Evolutionary conservation across 1,284 basidiomycete species (phyloP), one percentile per base, ranked within the genome.

Genomic region (Ustilago vetiveriae): DNA sequence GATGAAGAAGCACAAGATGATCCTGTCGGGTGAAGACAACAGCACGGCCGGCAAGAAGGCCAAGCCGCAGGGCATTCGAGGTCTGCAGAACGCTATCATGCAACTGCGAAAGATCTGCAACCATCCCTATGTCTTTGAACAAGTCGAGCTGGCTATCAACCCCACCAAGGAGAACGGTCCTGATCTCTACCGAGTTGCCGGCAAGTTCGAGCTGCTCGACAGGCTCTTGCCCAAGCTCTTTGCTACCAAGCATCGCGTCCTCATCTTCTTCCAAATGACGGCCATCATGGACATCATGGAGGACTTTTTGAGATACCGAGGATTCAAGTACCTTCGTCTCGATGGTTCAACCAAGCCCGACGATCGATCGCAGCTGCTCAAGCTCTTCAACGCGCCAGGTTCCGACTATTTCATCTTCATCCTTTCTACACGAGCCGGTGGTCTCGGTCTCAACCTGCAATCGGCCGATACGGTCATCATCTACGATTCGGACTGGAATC

Each of bases 231-330:
- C 95, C 50, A 98, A 98, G 83, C 90, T 98, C 76, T 97, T 97
- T 79, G 85, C 87, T 4, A 93, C 92, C 6, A 91, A 90, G 23
- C 95, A 98, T 85, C 89, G 94, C 81, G 93, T 94, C 4, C 88
- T 98, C 64, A 97, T 98, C 82, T 98, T 98, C 88, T 98, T 98
- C 90, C 95, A 98, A 84, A 98, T 98, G 95, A 98, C 95, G 89
- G 82, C 94, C 78, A 94, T 98, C 82, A 98, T 98, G 95, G 94
- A 97, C 75, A 97, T 98, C 82, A 95, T 98, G 88, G 94, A 96
- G 81, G 96, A 98, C 82, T 99, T 97, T 82, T 85, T 98, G 82
- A 91, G 92, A 80, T 91, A 90, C 86, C 89, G 91, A 85, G 88
- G 88, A 17, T 94, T 89, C 87, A 90, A 92, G 81, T 92, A 94